Evolutionary conservation across 805 yeast species (phyloP), one percentile per base, ranked within the genome.

Genomic region (Wickerhamomyces queroliae): DNA sequence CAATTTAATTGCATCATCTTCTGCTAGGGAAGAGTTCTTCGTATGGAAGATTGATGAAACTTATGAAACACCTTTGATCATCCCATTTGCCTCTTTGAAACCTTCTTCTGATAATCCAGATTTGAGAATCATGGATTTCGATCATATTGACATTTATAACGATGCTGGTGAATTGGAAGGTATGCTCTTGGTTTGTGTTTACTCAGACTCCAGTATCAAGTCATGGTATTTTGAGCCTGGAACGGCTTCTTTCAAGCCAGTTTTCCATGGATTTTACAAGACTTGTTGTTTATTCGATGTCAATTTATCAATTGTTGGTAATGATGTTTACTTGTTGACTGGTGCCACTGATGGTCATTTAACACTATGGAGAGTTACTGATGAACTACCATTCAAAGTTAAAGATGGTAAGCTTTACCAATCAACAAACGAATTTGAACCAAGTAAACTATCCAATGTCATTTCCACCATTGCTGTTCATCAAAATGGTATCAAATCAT

Each of bases 91-190:
- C 5, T 61, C 75, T 1, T 62, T 90, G 22, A 76, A 75, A 3
- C 77, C 87, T 2, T 64, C 71, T 2, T 59, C 70, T 9, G 69
- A 68, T 12, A 74, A 76, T 41, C 95, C 95, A 0, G 98, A 93
- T 58, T 67, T 93, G 44, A 69, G 99, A 47, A 79, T 91, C 40
- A 91, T 89, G 96, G 95, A 85, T 58, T 83, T 89, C 53, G 82
- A 72, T 45, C 62, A 75, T 6, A 44, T 69, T 12, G 67, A 69
- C 31, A 63, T 70, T 2, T 51, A 53, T n/a, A 48, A 54, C 1
- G 39, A 38, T 1, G 56, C 50, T 17, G 51, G 49, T 6, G 49
- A 44, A 15, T 38, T 57, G 3, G 42, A 43, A 22, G 83, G 81
- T 7, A 73, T 76, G 47, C 48, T 78, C 1, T 50, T 90, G 7